A percentile compares a stretch with the other conserved stretches of the same genome.
Conservation (phyloP, 2,329 filamentous ascomycete genomes). For the Fusarium brachygibbosum region DNA sequence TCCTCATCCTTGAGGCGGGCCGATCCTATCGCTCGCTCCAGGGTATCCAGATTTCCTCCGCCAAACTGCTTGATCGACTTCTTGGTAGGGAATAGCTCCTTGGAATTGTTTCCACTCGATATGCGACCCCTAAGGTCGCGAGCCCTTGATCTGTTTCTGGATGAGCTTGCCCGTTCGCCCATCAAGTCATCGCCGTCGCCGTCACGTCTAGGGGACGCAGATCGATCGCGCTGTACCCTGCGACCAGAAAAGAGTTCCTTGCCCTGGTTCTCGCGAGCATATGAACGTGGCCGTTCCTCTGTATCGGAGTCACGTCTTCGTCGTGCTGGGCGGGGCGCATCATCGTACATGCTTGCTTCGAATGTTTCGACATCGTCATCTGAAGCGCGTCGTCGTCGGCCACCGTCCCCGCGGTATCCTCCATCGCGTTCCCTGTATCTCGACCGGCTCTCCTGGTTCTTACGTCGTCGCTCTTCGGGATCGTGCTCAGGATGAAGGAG, state of each 20-base stretch:
- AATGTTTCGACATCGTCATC: slow-evolving; percentile 70
- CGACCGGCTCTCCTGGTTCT: slow-evolving; percentile 68
- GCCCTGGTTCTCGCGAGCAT: slow-evolving; percentile 59
- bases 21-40: slow-evolving; percentile 57
- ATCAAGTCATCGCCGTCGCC: slow-evolving; percentile 59
- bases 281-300: slow-evolving; percentile 50
- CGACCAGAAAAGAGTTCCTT: slow-evolving; percentile 74
- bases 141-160: slow-evolving; percentile 53
- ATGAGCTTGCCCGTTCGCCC: slow-evolving; percentile 51
- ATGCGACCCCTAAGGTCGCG: slow-evolving; percentile 54
- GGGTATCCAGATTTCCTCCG: slow-evolving; percentile 54
- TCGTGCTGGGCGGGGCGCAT: slow-evolving; percentile 61
- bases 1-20: slow-evolving; percentile 55
- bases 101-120: slow-evolving; percentile 50
- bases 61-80: slow-evolving; percentile 42
- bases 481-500: slow-evolving; percentile 91
- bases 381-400: slow-evolving; percentile 58
- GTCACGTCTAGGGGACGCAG: slow-evolving; percentile 65
- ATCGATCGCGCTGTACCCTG: slow-evolving; percentile 59
- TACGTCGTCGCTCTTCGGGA: slow-evolving; percentile 77
- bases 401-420: slow-evolving; percentile 53
- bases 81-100: slow-evolving; percentile 59
- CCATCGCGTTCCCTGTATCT: slow-evolving; percentile 73
- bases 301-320: slow-evolving; percentile 46
- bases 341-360: slow-evolving; percentile 86